These are phyloP conservation scores for Populus tremula DNA, from an alignment of 345 rosid genomes.

Conservation along the genomic window DNA sequence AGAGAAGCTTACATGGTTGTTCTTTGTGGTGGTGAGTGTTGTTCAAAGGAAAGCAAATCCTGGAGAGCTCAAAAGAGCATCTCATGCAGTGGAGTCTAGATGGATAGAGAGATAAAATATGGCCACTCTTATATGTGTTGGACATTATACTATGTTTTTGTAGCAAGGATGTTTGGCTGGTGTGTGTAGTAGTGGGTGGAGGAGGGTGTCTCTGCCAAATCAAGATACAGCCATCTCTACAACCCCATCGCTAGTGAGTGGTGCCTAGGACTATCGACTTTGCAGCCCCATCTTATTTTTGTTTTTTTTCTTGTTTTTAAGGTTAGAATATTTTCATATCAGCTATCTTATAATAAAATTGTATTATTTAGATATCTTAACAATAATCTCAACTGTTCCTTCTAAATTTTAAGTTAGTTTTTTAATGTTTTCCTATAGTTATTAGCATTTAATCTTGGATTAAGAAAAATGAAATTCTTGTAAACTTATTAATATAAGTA, in stretches of 20 bases:
- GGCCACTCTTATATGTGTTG: slow-evolving; percentile 11
- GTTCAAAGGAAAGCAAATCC: slow-evolving; percentile 31
- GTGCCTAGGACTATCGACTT: slow-evolving; percentile 18
- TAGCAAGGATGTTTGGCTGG: slow-evolving; percentile 35
- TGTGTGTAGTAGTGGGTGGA: slow-evolving; percentile 47
- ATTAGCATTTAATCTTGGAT: too few relatives aligned
- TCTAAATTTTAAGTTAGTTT: too few relatives aligned
- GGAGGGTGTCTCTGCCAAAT: slow-evolving; percentile 43
- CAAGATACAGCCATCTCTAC: slow-evolving; percentile 35
- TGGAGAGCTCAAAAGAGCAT: slow-evolving; percentile 27
- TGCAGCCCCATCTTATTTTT: slow-evolving; percentile 19
- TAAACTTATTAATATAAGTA: too few relatives aligned
- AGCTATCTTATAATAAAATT: too few relatives aligned
- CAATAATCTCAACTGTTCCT: too few relatives aligned
- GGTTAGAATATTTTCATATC: too few relatives aligned
- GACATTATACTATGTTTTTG: not conserved
- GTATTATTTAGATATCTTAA: too few relatives aligned
- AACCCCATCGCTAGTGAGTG: slow-evolving; percentile 79
- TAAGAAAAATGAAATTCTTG: too few relatives aligned
- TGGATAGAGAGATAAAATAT: slow-evolving; percentile 3
- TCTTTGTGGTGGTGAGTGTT: not conserved
- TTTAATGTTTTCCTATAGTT: too few relatives aligned
- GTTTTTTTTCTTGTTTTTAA: not conserved
- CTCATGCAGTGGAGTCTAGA: not conserved
- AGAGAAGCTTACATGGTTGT: slow-evolving; percentile 19